Evolutionary conservation across 371 early-diverging fungal genomes (phyloP).

Genomic region (Apophysomyces sp.): DNA sequence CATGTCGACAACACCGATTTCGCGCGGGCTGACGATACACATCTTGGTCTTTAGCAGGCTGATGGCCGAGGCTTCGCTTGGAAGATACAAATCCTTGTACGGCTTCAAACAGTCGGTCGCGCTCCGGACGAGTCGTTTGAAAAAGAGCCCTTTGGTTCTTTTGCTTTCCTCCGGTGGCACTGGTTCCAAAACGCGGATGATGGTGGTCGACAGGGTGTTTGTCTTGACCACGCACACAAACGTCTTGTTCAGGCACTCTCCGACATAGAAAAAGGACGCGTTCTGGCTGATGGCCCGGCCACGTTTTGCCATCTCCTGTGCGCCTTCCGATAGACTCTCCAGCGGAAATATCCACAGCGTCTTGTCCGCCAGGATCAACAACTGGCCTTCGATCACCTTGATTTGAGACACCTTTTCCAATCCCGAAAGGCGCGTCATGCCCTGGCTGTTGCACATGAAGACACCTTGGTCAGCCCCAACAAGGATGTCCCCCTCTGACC

Average conservation of each 20-base stretch:
- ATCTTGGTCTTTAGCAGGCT: slow-evolving; percentile 82
- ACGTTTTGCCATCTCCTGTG: slow-evolving; percentile 50
- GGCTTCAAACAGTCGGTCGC: slow-evolving; percentile 56
- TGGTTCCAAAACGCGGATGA: slow-evolving; percentile 79
- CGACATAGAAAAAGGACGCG: slow-evolving; percentile 87
- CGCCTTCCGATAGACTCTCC: slow-evolving; percentile 55
- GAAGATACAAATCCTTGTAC: slow-evolving; percentile 88
- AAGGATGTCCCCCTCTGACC: slow-evolving; percentile 8
- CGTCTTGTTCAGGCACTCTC: slow-evolving; percentile 70
- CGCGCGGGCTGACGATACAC: slow-evolving; percentile 89
- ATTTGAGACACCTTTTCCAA: slow-evolving; percentile 81
- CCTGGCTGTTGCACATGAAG: slow-evolving; percentile 12
- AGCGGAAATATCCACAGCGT: slow-evolving; percentile 72
- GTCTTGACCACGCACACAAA: slow-evolving; percentile 76
- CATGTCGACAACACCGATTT: slow-evolving; percentile 92
- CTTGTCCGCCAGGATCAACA: slow-evolving; percentile 72
- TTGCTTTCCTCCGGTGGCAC: slow-evolving; percentile 58
- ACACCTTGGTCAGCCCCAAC: slow-evolving; percentile 41
- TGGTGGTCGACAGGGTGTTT: slow-evolving; percentile 64
- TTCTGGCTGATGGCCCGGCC: slow-evolving; percentile 73
- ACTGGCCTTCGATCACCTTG: slow-evolving; percentile 71
- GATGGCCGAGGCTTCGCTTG: slow-evolving; percentile 83
- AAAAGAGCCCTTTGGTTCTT: slow-evolving; percentile 47
- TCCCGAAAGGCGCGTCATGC: slow-evolving; percentile 52
- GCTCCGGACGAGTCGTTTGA: slow-evolving; percentile 48